phyloP scores from a whole-genome alignment of 129 eudicot species.

The Pulicaria dysenterica region DNA sequence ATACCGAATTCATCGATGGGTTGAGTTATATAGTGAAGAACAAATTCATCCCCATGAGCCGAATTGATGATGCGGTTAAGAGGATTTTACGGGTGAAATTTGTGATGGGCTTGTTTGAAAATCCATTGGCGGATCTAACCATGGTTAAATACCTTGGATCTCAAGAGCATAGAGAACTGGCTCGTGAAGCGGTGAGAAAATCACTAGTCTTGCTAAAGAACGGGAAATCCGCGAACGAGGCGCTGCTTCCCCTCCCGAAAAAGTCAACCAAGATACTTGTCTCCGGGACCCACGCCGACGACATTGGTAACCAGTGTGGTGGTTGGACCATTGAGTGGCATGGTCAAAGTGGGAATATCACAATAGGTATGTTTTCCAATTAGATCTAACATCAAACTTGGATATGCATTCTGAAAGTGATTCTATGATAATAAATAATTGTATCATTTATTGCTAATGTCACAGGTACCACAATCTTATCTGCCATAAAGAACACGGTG shows the following conservation, averaged over 20 bases:
- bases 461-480: constrained; percentile 73
- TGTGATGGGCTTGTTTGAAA: constrained; percentile 76
- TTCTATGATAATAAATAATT: no score
- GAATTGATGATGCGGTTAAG: constrained; percentile 75
- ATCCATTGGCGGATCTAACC: constrained; percentile 71
- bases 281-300: constrained; percentile 70
- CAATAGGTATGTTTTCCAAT: constrained; percentile 43
- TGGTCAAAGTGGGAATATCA: constrained; percentile 68
- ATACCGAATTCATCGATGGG: constrained; percentile 67
- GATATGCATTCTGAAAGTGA: no score
- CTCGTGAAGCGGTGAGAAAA: constrained; percentile 91
- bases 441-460: neutral
- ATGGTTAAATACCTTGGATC: constrained; percentile 58
- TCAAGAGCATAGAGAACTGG: constrained; percentile 68
- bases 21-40: constrained; percentile 50
- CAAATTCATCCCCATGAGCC: constrained; percentile 62
- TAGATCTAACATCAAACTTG: no score
- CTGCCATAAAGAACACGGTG: constrained; percentile 60
- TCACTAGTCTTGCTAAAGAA: constrained; percentile 85
- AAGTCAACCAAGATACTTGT: constrained; percentile 65
- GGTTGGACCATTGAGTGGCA: constrained; percentile 97
- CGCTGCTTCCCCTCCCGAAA: constrained; percentile 74
- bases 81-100: constrained; percentile 84
- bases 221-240: constrained; percentile 47
- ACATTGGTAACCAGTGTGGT: constrained; percentile 84